Base-by-base conservation (phyloP, 345 rosid species). In the Eucalyptus curtisii region DNA sequence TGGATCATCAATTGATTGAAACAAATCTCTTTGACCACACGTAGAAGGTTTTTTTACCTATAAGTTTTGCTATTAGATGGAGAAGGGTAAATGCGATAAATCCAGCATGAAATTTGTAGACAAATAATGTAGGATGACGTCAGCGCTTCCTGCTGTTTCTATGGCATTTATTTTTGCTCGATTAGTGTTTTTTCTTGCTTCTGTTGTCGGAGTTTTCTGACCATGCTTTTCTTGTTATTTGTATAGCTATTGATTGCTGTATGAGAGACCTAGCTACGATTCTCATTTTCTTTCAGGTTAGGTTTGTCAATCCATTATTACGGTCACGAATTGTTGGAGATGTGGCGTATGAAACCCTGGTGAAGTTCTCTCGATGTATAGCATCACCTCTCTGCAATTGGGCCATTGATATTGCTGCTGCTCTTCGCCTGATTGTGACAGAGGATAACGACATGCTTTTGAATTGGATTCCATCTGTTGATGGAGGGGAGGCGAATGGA, bases 321-420 rank as follows among this genome's bases (percentile, higher is more conserved):
- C 95, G 95, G 87, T 98, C 99, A 48, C 95, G 95, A 80, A 93
- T 98, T 81, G 97, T 97, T 81, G 88, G 96, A 90, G 97, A 92
- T 91, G 95, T 92, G 86, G 98, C 99, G 76, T 97, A 91, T 91
- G 97, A 95, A 87, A 94, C 96, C 91, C 90, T 95, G 93, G 98
- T 96, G 95, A 97, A 95, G 93, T 96, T 98, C 10, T 91, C 98
- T 86, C 93, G 92, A 92, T 98, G 99, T 91, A 95, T 96, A 10
- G 97, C 95, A 84, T 84, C 92, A 88, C 99, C 99, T 55, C 94
- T 97, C 49, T 95, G 99, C 92, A 94, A 95, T 90, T 97, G 99
- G 99, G 99, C 97, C 88, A 93, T 94, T 45, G 99, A 98, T 88
- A 95, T 97, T 91, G 97, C 99, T 89, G 95, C 98, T 93, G 98